Conservation (phyloP, 2,329 filamentous ascomycete species). For the Claviceps lovelessii region DNA sequence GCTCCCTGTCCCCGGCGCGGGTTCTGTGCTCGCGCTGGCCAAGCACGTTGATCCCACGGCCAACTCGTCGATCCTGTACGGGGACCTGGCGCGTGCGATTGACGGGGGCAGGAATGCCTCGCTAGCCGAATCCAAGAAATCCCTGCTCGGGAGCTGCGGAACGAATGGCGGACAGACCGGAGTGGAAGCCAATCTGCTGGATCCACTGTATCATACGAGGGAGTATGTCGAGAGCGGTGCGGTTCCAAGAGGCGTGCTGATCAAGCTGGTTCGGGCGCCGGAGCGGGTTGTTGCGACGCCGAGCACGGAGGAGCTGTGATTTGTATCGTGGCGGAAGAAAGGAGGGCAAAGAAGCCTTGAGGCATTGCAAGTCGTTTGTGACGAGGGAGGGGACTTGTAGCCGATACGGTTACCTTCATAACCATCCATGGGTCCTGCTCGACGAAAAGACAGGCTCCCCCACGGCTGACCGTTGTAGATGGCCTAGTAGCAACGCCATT, state of each 20-base stretch:
- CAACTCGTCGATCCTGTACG: conserved; percentile 9
- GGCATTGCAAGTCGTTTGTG: no score
- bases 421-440: no score
- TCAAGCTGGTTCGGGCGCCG: neutral
- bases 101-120: conserved; percentile 7
- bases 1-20: neutral
- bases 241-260: neutral
- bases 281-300: neutral
- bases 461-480: no score
- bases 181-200: neutral
- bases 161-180: neutral
- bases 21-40: neutral
- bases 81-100: conserved; percentile 13
- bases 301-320: neutral
- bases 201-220: neutral
- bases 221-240: neutral
- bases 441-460: no score
- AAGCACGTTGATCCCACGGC: conserved; percentile 7
- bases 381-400: no score
- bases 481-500: no score
- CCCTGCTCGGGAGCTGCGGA: neutral
- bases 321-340: no score
- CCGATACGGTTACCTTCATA: no score
- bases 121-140: neutral
- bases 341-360: no score